A percentile compares a stretch with the other conserved stretches of the same genome.
Evolutionary conservation across 78 protist species (phyloP).

Genomic region (Polysphondylium violaceum): DNA sequence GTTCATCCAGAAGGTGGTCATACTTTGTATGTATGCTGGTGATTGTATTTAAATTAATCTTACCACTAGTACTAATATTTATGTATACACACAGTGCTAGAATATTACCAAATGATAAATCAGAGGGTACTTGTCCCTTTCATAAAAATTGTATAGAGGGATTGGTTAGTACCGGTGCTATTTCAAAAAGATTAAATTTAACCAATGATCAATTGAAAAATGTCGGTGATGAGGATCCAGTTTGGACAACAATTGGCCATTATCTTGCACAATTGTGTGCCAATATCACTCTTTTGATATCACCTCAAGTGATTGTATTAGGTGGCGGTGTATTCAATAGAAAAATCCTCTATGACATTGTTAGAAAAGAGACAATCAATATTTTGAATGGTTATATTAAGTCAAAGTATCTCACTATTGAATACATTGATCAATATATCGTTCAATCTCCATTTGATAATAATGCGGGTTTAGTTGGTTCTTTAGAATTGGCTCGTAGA

Average conservation of each 20-base stretch:
- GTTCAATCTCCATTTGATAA: conserved; percentile 47
- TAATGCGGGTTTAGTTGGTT: conserved; percentile 81
- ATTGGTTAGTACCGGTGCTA: conserved; percentile 77
- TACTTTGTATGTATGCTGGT: conserved; percentile 38
- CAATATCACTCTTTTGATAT: conserved; percentile 51
- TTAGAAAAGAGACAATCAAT: conserved; percentile 21
- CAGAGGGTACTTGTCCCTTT: conserved; percentile 84
- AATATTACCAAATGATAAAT: conserved; percentile 12
- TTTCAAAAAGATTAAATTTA: conserved; percentile 80
- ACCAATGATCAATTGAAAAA: conserved; percentile 15
- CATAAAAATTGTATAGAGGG: conserved; percentile 86
- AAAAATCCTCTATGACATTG: conserved; percentile 46
- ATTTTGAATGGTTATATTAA: conserved; percentile 85
- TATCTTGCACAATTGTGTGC: conserved; percentile 88
- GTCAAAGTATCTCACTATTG: conserved; percentile 41
- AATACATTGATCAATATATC: conserved; percentile 58
- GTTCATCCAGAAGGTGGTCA: conserved; percentile 95
- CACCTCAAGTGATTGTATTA: conserved; percentile 86
- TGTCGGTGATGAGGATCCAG: conserved; percentile 80
- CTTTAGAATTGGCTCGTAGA: conserved; percentile 75
- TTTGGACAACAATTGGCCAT: conserved; percentile 86
- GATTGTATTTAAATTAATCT: not conserved
- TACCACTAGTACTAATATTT: too few species aligned
- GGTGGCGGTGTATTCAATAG: conserved; percentile 93
- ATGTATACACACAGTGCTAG: not conserved